Evolutionary conservation across 805 yeast genomes (phyloP).

Genomic region (Candida xiaguanensis): DNA sequence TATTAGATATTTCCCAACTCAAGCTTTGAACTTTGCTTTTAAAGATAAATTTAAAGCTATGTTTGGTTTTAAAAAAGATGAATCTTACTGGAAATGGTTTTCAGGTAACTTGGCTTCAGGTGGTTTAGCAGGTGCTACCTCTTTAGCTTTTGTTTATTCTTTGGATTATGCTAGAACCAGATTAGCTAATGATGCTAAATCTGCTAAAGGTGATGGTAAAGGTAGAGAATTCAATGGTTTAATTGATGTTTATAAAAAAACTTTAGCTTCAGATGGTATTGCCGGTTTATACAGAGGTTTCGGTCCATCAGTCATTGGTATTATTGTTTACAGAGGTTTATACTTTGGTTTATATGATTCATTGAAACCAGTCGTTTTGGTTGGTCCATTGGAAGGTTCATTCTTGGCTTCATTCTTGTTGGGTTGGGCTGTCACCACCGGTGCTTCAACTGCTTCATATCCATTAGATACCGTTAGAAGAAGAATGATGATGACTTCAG

Average conservation of each 20-base stretch:
- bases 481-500: conserved; percentile 99
- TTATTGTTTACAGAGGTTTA: conserved; percentile 97
- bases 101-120: conserved; percentile 98
- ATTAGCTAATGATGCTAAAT: conserved; percentile 97
- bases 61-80: conserved; percentile 97
- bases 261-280: conserved; percentile 92
- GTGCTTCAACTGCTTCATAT: conserved; percentile 98
- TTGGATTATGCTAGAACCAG: conserved; percentile 98
- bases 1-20: conserved; percentile 99
- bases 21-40: conserved; percentile 97
- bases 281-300: conserved; percentile 99
- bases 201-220: conserved; percentile 78
- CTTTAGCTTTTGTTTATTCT: conserved; percentile 90
- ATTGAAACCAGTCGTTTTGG: conserved; percentile 88
- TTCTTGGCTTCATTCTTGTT: conserved; percentile 93
- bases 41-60: conserved; percentile 93
- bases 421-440: conserved; percentile 98
- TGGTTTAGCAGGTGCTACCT: conserved; percentile 98
- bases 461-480: conserved; percentile 99
- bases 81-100: conserved; percentile 89
- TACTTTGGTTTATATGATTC: conserved; percentile 98
- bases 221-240: conserved; percentile 93
- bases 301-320: conserved; percentile 98
- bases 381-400: conserved; percentile 91
- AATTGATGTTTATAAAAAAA: conserved; percentile 93